These are phyloP conservation scores for Chloropicon primus DNA, from an alignment of 139 green algal species.

Conservation along the genomic window DNA sequence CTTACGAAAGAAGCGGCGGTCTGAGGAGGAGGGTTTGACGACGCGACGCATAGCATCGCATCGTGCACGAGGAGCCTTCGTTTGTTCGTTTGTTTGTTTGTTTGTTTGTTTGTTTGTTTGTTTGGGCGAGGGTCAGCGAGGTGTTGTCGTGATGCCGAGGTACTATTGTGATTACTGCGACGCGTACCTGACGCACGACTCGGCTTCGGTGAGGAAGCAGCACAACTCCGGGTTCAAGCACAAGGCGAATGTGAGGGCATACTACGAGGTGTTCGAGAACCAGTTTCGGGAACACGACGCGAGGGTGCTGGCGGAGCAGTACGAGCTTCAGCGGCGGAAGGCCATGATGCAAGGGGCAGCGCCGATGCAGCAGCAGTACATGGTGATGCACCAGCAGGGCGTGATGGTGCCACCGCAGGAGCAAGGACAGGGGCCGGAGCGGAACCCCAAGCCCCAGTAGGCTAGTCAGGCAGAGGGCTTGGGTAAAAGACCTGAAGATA, in stretches of 20 bases:
- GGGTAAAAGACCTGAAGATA: too few species aligned
- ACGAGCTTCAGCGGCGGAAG: background rate
- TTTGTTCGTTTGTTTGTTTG: too few species aligned
- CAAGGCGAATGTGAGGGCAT: slow-evolving; percentile 7
- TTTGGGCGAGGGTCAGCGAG: background rate
- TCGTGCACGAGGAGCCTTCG: too few species aligned
- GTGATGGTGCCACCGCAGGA: too few species aligned
- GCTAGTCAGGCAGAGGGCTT: too few species aligned
- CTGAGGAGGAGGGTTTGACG: too few species aligned
- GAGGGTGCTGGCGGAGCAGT: background rate
- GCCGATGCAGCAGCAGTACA: background rate
- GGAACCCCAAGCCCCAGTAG: too few species aligned
- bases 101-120: too few species aligned
- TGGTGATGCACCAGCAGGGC: too few species aligned
- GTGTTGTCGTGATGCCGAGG: background rate
- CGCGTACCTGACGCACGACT: slow-evolving; percentile 4
- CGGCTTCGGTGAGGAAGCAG: slow-evolving; percentile 11
- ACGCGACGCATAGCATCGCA: too few species aligned
- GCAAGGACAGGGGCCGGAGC: too few species aligned
- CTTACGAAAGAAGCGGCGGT: too few species aligned
- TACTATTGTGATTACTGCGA: slow-evolving; percentile 3
- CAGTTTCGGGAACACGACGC: background rate
- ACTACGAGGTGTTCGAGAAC: background rate
- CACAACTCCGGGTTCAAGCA: slow-evolving; percentile 14
- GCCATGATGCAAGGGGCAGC: background rate